A percentile compares a stretch with the other conserved stretches of the same genome.
phyloP scores from a whole-genome alignment of 805 yeast species.

The Vanderwaltozyma yarrowii region DNA sequence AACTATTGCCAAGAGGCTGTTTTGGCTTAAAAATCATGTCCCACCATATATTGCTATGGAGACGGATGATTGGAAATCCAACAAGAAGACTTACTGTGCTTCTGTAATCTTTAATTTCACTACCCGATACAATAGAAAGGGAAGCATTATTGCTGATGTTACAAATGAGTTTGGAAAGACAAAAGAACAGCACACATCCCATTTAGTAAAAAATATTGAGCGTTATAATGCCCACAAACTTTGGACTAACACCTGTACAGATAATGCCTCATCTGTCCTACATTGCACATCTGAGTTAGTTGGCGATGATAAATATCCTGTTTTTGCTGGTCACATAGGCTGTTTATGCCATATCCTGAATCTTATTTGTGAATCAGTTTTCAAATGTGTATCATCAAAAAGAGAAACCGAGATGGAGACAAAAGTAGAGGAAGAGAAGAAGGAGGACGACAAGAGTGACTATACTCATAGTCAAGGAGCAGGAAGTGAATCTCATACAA shows the following conservation, averaged over 20 bases:
- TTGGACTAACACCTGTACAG: neutral
- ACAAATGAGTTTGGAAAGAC: neutral
- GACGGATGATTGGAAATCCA: slow-evolving; percentile 1
- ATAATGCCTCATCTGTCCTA: neutral
- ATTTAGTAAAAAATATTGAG: neutral
- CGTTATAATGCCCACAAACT: neutral
- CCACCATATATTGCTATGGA: neutral
- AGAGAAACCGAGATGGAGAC: too few species aligned
- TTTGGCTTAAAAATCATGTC: neutral
- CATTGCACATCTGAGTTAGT: too few species aligned
- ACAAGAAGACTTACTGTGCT: neutral
- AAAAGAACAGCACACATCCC: neutral
- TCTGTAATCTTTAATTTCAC: neutral
- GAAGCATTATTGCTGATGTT: neutral
- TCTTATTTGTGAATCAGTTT: too few species aligned
- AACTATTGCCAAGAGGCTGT: neutral
- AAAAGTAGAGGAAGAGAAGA: too few species aligned
- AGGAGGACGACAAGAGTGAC: too few species aligned
- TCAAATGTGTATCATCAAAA: too few species aligned
- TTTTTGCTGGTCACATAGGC: too few species aligned
- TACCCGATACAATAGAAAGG: neutral
- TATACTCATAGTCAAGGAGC: too few species aligned
- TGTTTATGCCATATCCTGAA: too few species aligned
- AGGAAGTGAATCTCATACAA: neutral
- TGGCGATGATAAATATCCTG: too few species aligned